Evolutionary conservation across 106 monocot genomes (phyloP), one percentile per base, ranked within the genome.

Genomic region (Dioscorea alata): DNA sequence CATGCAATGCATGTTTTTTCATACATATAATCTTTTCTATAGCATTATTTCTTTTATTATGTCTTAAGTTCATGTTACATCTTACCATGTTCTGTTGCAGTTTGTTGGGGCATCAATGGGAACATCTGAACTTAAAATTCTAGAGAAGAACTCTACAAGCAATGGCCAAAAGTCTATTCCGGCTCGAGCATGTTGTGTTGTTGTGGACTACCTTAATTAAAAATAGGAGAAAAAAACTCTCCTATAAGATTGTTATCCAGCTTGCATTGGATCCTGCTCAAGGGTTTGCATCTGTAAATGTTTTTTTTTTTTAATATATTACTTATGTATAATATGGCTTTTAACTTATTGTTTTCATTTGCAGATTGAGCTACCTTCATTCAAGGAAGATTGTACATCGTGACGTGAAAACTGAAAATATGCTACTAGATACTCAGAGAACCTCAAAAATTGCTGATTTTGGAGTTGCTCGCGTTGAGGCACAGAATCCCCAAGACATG

Each of bases 401-500:
- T 50, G 94, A 94, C 76, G 89, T 94, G 24, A 94, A 94, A 74
- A 76, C 86, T 12, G 94, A 94, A 63, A 94, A 94, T 57, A 90
- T 90, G 90, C 73, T 94, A 18, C 68, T 94, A 2, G 81, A 79
- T 64, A 56, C 34, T 23, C 53, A 71, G 49, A 72, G 74, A 72
- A 79, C 32, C 48, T 71, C 89, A 15, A 91, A 91, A 65, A 96
- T 96, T 69, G 95, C 95, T 23, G 95, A 96, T 68, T 96, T 95
- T 75, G 94, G 94, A 23, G 94, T 95, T 63, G 94, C 94, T 59
- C 87, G 94, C 33, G 94, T 91, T 62, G 95, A 96, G 65, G 91
- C 95, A 17, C 83, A 83, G 68, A 89, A 88, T 64, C 86, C 84
- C 14, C 74, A 77, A 48, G 89, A 97, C 61, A 92, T 97, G 97